Evolutionary conservation across 1,284 basidiomycete species (phyloP).

Genomic region (Sanghuangporus baumii): DNA sequence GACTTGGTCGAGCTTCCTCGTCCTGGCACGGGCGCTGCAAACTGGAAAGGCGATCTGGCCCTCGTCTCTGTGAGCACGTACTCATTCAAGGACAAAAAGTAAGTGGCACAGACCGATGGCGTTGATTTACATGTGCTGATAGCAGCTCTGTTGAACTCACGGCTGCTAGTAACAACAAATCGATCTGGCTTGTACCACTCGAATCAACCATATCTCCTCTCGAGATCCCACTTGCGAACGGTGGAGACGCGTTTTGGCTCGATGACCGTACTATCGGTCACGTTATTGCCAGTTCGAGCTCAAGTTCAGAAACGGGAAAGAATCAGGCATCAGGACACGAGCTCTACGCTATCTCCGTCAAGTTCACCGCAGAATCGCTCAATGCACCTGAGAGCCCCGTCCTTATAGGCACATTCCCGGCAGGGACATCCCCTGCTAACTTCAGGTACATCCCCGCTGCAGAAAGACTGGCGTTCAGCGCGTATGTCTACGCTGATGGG

Average conservation of each 20-base stretch:
- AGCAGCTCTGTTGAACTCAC: not conserved
- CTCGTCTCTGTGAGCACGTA: constrained; percentile 66
- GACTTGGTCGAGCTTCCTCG: constrained; percentile 71
- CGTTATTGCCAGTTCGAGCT: constrained; percentile 35
- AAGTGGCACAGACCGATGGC: constrained; percentile 12
- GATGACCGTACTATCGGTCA: constrained; percentile 62
- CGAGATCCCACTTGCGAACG: constrained; percentile 34
- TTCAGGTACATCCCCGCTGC: constrained; percentile 59
- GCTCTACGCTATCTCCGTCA: constrained; percentile 53
- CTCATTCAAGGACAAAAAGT: constrained; percentile 67
- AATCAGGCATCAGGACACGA: constrained; percentile 40
- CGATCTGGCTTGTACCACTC: constrained; percentile 56
- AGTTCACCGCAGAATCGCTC: constrained; percentile 23
- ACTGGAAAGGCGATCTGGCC: constrained; percentile 58
- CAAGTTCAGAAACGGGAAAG: not conserved
- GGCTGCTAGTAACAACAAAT: constrained; percentile 55
- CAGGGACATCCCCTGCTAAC: constrained; percentile 51
- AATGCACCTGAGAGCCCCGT: constrained; percentile 28
- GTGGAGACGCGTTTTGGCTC: constrained; percentile 71
- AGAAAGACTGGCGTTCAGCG: constrained; percentile 64
- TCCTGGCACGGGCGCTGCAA: constrained; percentile 62
- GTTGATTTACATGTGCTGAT: not conserved
- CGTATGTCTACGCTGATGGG: constrained; percentile 70
- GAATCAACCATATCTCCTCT: constrained; percentile 42
- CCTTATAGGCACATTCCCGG: constrained; percentile 59